These are phyloP conservation scores for Baudoinia panamericana DNA, from an alignment of 495 filamentous ascomycete species.

Conservation along the genomic window DNA sequence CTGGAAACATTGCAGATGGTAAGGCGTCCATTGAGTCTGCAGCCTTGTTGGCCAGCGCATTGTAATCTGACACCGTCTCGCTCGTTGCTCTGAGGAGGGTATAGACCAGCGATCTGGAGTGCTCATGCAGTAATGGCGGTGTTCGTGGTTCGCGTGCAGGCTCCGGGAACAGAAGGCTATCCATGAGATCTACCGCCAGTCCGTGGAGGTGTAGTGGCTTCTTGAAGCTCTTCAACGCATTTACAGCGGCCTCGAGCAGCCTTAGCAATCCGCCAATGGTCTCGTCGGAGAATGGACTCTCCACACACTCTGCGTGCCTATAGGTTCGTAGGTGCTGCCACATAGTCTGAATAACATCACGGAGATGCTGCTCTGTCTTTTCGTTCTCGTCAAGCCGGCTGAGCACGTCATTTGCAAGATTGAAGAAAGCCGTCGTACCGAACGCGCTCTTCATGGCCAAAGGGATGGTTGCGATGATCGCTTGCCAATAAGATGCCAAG, in stretches of 20 bases:
- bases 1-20: conserved; percentile 2
- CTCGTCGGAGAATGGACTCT: conserved; percentile 3
- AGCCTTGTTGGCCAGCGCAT: not conserved
- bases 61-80: conserved; percentile 3
- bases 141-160: not conserved
- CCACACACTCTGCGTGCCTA: conserved; percentile 5
- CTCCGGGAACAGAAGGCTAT: conserved; percentile 7
- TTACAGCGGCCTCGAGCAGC: not conserved
- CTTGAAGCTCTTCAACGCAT: conserved; percentile 9
- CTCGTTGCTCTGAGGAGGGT: conserved; percentile 9
- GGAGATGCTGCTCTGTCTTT: conserved; percentile 1
- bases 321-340: conserved; percentile 1
- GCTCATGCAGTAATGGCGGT: conserved; percentile 3
- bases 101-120: conserved; percentile 5
- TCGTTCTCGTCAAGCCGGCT: not conserved
- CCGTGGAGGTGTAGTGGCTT: conserved; percentile 7
- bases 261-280: conserved; percentile 5
- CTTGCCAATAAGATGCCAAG: not conserved
- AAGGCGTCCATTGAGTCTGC: not conserved
- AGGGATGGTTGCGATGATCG: not conserved
- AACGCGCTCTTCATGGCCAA: not conserved
- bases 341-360: conserved; percentile 1
- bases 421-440: conserved; percentile 2
- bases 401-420: conserved; percentile 4
- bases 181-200: conserved; percentile 1